These are phyloP conservation scores for Talaromyces sp. DNA, from an alignment of 2,329 filamentous ascomycete genomes.

Conservation along the genomic window DNA sequence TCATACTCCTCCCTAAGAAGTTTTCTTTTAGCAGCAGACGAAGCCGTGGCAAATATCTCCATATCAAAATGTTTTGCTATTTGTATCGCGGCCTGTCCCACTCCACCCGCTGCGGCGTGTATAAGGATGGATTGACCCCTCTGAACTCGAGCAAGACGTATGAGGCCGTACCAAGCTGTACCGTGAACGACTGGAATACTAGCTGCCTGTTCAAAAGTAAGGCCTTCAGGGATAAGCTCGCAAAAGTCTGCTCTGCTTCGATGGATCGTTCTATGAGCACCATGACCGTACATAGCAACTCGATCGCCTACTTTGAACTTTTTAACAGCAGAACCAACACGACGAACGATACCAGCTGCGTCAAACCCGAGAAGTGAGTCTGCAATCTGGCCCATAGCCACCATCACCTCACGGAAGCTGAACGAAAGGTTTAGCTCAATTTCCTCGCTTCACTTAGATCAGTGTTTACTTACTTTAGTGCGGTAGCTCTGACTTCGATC, in stretches of 20 bases:
- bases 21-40: conserved; percentile 10
- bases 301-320: conserved; percentile 6
- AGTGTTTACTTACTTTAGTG: no score
- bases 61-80: conserved; percentile 22
- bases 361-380: conserved; percentile 6
- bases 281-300: neutral
- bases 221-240: neutral
- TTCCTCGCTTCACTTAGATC: no score
- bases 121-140: conserved; percentile 24
- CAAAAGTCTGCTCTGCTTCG: neutral
- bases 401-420: conserved; percentile 21
- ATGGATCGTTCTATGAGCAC: neutral
- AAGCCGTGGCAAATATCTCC: conserved; percentile 19
- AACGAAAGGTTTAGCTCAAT: no score
- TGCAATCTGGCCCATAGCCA: conserved; percentile 16
- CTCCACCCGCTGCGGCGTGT: conserved; percentile 22
- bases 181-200: neutral
- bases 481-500: no score
- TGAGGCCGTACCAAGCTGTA: conserved; percentile 20
- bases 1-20: neutral
- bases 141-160: conserved; percentile 20
- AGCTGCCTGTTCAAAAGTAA: conserved; percentile 10
- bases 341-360: conserved; percentile 1
- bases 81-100: conserved; percentile 23
- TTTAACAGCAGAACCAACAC: neutral